Evolutionary conservation across 2,329 filamentous ascomycete species (phyloP).

Genomic region (Cucurbitaria berberidis): DNA sequence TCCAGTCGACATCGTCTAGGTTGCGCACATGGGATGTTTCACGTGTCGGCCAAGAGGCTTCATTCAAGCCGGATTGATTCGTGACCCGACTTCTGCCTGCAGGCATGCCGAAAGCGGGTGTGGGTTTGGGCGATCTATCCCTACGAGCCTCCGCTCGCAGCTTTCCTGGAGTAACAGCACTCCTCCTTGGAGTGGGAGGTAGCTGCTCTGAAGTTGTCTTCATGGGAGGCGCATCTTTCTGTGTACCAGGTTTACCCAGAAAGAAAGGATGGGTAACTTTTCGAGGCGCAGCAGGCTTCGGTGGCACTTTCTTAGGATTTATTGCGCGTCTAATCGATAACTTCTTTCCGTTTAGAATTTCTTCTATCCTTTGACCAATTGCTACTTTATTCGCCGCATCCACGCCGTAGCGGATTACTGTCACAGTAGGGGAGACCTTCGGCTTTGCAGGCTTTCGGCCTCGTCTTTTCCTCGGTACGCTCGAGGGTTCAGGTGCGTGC

Average conservation of each 20-base stretch:
- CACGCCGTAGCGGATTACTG: slow-evolving; percentile 65
- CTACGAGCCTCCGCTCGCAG: slow-evolving; percentile 44
- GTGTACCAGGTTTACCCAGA: slow-evolving; percentile 56
- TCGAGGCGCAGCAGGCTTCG: slow-evolving; percentile 41
- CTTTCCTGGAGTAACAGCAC: slow-evolving; percentile 57
- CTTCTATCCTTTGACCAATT: slow-evolving; percentile 67
- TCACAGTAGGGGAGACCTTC: slow-evolving; percentile 50
- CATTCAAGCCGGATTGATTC: slow-evolving; percentile 69
- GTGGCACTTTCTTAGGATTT: slow-evolving; percentile 24
- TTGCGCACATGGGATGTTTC: slow-evolving; percentile 58
- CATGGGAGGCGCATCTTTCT: slow-evolving; percentile 26
- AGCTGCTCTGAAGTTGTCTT: slow-evolving; percentile 15
- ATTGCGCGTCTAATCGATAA: slow-evolving; percentile 21
- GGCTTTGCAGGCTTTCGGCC: slow-evolving; percentile 28
- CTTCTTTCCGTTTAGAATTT: slow-evolving; percentile 60
- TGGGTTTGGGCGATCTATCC: slow-evolving; percentile 20
- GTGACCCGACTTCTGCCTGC: slow-evolving; percentile 41
- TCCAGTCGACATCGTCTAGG: slow-evolving; percentile 6
- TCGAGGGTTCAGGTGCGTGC: slow-evolving; percentile 15
- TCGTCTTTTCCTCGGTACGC: slow-evolving; percentile 55
- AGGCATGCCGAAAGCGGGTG: slow-evolving; percentile 28
- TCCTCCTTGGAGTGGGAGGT: slow-evolving; percentile 33
- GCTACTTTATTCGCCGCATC: slow-evolving; percentile 54
- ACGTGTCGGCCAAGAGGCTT: slow-evolving; percentile 74
- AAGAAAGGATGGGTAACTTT: slow-evolving; percentile 74